Percentiles rank a stretch among this genome's conserved stretches.
Evolutionary conservation across 2,329 filamentous ascomycete species (phyloP).

Genomic region (Alternaria brassicicola): DNA sequence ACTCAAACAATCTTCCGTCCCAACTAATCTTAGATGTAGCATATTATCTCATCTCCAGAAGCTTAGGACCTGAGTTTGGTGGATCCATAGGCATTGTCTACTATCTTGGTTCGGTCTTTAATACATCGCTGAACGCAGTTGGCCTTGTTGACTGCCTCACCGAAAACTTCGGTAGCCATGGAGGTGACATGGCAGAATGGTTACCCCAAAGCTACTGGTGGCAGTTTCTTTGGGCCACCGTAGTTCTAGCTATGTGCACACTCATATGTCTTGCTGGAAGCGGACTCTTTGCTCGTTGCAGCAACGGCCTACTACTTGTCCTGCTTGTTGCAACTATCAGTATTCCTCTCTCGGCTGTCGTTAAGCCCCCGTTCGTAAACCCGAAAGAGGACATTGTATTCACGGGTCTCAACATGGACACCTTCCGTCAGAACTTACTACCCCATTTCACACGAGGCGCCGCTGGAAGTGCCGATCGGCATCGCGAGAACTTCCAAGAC

Average conservation of each 20-base stretch:
- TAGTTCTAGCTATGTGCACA: constrained; percentile 73
- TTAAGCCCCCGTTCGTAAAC: constrained; percentile 71
- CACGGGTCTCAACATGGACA: constrained; percentile 75
- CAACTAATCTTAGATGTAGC: constrained; percentile 50
- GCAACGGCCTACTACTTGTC: constrained; percentile 75
- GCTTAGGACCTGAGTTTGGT: constrained; percentile 85
- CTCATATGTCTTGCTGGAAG: constrained; percentile 79
- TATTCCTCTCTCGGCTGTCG: constrained; percentile 78
- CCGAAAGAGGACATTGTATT: constrained; percentile 70
- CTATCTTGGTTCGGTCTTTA: constrained; percentile 83
- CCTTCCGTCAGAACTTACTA: constrained; percentile 74
- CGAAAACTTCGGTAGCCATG: constrained; percentile 69
- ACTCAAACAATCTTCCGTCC: not conserved
- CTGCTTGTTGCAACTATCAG: constrained; percentile 76
- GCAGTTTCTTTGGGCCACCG: constrained; percentile 76
- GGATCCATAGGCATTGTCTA: constrained; percentile 88
- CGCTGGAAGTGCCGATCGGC: constrained; percentile 65
- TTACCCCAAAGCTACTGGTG: constrained; percentile 77
- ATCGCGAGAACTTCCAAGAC: constrained; percentile 74
- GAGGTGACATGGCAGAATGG: constrained; percentile 63
- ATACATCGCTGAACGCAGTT: constrained; percentile 85
- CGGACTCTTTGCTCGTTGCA: constrained; percentile 78
- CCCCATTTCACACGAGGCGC: constrained; percentile 69
- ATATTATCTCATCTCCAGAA: constrained; percentile 87
- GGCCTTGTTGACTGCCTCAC: constrained; percentile 83